Evolutionary conservation across 805 yeast genomes (phyloP), one percentile per base, ranked within the genome.

Genomic region (Saturnispora hagleri): DNA sequence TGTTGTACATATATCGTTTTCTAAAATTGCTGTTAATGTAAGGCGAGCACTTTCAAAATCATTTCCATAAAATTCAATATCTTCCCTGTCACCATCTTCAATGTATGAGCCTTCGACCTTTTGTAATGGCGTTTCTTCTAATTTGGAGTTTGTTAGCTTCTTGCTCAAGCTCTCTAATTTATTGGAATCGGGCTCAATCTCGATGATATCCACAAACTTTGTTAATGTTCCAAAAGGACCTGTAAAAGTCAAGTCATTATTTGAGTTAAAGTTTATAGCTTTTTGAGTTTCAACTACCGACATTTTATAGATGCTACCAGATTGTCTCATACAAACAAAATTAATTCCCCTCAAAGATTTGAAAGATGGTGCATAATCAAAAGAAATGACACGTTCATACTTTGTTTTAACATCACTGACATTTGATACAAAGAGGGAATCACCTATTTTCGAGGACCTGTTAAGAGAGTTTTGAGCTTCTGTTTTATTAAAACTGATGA

Each of bases 241-340:
- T 2, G 81, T 70, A 44, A 82, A 68, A 3, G 82, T 70, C 35
- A 86, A 66, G 51, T 83, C 88, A 60, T 86, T 86, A 58, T 73
- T 76, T 0, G 91, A 80, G 58, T 81, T 86, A 66, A 89, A 85
- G 15, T 71, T 72, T 8, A 85, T 63, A 8, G 81, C 73, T 36
- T 80, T 80, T 33, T 81, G 81, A 47, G 85, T 77, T 62, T 86
- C 91, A 1, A 72, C 68, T 0, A 84, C 86, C 0, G 84, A 77
- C 90, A 86, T 86, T 53, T 84, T 73, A 66, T 86, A 89, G 0
- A 89, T 82, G 50, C 87, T 84, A 3, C 97, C 97, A 1, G 95
- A 86, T 60, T 88, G 95, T 57, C 97, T 73, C 85, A 90, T 84
- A 65, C 97, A 89, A 28, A 90, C 80, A 52, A 87, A 73, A 58